Evolutionary conservation across 2,329 filamentous ascomycete species (phyloP).

Genomic region (Ascochyta clinopodiicola): DNA sequence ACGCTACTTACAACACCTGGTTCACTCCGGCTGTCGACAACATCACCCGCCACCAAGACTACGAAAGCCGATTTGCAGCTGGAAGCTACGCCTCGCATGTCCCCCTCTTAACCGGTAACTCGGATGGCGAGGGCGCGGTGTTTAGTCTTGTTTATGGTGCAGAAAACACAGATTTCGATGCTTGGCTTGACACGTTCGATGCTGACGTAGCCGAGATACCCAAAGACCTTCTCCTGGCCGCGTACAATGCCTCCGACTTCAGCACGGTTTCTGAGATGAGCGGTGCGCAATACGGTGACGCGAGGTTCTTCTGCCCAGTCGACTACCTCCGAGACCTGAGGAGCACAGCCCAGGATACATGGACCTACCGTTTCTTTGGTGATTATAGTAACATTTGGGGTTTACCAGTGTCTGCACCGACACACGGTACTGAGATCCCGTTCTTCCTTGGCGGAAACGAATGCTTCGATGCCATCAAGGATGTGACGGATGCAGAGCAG

Average conservation of each 20-base stretch:
- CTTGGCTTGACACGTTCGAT: conserved; percentile 55
- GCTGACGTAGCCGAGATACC: conserved; percentile 51
- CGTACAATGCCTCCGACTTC: conserved; percentile 49
- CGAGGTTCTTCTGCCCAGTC: conserved; percentile 53
- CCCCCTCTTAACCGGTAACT: conserved; percentile 36
- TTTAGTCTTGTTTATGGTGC: conserved; percentile 33
- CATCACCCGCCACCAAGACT: conserved; percentile 31
- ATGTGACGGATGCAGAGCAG: conserved; percentile 50
- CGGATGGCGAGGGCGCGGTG: conserved; percentile 34
- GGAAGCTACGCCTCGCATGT: conserved; percentile 37
- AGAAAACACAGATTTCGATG: conserved; percentile 46
- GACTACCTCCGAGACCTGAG: conserved; percentile 50
- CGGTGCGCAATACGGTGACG: conserved; percentile 54
- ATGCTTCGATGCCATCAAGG: conserved; percentile 45
- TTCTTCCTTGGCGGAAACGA: conserved; percentile 57
- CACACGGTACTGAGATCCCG: conserved; percentile 53
- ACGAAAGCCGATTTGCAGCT: conserved; percentile 28
- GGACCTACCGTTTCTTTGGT: conserved; percentile 55
- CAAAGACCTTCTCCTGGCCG: conserved; percentile 38
- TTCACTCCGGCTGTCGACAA: conserved; percentile 33
- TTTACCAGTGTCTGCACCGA: conserved; percentile 44
- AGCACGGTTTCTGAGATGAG: conserved; percentile 50
- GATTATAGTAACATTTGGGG: conserved; percentile 50
- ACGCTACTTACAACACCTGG: conserved; percentile 33
- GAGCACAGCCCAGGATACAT: conserved; percentile 48